phyloP scores from a whole-genome alignment of 371 early-diverging fungal species.

The Cladochytrium tenue region DNA sequence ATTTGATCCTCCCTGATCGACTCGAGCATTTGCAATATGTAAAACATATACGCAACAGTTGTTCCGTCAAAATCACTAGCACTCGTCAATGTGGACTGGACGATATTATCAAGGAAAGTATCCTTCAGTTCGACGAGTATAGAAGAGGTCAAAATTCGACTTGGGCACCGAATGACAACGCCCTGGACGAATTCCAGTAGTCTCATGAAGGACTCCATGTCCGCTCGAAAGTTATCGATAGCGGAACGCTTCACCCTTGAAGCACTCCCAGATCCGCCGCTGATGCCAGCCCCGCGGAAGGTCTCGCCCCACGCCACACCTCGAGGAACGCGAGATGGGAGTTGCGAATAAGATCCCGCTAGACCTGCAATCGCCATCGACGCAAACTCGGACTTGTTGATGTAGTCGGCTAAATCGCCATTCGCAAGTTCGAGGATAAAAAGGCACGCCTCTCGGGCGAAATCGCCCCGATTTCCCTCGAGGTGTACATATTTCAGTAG shows the following conservation, averaged over 20 bases:
- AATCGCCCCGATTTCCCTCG: constrained; percentile 80
- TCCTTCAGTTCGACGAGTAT: constrained; percentile 69
- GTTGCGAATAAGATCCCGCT: constrained; percentile 87
- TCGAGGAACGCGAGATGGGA: constrained; percentile 60
- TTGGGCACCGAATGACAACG: constrained; percentile 77
- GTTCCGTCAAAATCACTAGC: constrained; percentile 91
- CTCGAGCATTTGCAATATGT: constrained; percentile 80
- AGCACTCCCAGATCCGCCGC: neutral
- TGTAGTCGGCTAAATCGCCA: constrained; percentile 73
- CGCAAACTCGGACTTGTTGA: constrained; percentile 79
- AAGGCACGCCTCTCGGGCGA: constrained; percentile 84
- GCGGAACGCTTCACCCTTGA: constrained; percentile 1
- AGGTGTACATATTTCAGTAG: constrained; percentile 82
- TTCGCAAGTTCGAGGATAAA: constrained; percentile 84
- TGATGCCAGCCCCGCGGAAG: constrained; percentile 4
- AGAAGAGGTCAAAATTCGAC: constrained; percentile 61
- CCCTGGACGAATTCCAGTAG: constrained; percentile 83
- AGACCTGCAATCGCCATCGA: constrained; percentile 78
- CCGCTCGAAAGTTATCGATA: constrained; percentile 58
- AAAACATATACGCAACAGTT: constrained; percentile 84
- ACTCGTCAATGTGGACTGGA: constrained; percentile 82
- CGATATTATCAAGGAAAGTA: constrained; percentile 80
- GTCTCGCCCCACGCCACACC: constrained; percentile 23
- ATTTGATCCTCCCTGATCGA: constrained; percentile 74
- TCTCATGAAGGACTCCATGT: constrained; percentile 77